Percentiles rank a stretch among this genome's conserved stretches.
Conservation (phyloP, 768 basidiomycete genomes). For the Stropharia rugosoannulata region DNA sequence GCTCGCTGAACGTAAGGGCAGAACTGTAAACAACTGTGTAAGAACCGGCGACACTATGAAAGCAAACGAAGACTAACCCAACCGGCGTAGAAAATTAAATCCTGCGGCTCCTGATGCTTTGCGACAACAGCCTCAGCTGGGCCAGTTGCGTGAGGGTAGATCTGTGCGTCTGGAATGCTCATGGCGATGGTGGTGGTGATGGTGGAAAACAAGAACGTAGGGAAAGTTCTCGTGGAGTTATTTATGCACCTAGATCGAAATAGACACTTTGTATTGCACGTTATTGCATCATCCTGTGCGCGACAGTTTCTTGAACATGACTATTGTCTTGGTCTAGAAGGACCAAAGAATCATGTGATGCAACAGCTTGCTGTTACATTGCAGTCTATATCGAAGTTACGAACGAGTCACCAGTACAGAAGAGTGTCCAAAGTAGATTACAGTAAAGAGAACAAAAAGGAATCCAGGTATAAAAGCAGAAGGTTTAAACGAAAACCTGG, state of each 20-base stretch:
- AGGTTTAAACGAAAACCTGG: too few species aligned
- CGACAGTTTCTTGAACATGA: too few species aligned
- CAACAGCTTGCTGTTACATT: background rate
- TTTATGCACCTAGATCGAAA: background rate
- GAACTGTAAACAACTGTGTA: slow-evolving; percentile 34
- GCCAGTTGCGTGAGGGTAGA: slow-evolving; percentile 60
- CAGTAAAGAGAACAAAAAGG: background rate
- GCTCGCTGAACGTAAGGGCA: slow-evolving; percentile 60
- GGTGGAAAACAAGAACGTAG: background rate
- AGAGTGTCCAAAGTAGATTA: slow-evolving; percentile 1
- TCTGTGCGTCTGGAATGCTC: slow-evolving; percentile 48
- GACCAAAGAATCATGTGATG: slow-evolving; percentile 1
- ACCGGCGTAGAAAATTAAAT: slow-evolving; percentile 58
- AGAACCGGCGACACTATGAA: background rate
- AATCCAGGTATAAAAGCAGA: background rate
- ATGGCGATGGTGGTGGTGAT: slow-evolving; percentile 21
- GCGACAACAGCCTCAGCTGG: slow-evolving; percentile 49
- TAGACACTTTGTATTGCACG: background rate
- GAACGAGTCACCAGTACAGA: too few species aligned
- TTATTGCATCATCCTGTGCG: background rate
- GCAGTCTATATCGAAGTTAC: background rate
- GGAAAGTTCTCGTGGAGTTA: background rate
- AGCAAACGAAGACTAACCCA: slow-evolving; percentile 41
- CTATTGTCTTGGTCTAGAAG: background rate
- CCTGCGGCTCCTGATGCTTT: slow-evolving; percentile 49